phyloP scores from a whole-genome alignment of 202 grass and related monocot genomes.

The Sporobolus alterniflorus region DNA sequence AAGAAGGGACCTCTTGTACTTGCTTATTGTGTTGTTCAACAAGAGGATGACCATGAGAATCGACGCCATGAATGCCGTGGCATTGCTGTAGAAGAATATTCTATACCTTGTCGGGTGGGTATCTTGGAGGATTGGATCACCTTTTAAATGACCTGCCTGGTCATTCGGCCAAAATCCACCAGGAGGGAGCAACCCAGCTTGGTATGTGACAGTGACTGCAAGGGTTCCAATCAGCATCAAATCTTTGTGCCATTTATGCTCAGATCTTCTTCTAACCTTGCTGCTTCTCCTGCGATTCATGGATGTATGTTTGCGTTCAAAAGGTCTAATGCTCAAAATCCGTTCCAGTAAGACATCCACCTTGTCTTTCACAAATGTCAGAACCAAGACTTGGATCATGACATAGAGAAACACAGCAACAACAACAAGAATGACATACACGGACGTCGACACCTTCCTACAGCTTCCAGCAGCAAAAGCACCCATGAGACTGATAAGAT shows the following conservation, averaged over 20 bases:
- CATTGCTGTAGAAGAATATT: slow-evolving; percentile 66
- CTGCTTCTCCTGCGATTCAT: background rate
- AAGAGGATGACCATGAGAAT: slow-evolving; percentile 66
- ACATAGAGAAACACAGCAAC: slow-evolving; percentile 49
- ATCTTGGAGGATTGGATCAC: slow-evolving; percentile 56
- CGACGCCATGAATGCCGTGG: slow-evolving; percentile 59
- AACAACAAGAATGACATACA: slow-evolving; percentile 59
- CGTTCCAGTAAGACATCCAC: slow-evolving; percentile 6
- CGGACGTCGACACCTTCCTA: slow-evolving; percentile 37
- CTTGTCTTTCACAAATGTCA: slow-evolving; percentile 34
- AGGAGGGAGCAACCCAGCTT: slow-evolving; percentile 54
- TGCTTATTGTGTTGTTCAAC: slow-evolving; percentile 55
- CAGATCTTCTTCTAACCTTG: background rate
- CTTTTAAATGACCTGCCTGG: slow-evolving; percentile 33
- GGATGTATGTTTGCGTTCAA: background rate
- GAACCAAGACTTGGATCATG: slow-evolving; percentile 24
- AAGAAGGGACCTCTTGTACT: slow-evolving; percentile 44
- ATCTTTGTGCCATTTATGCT: slow-evolving; percentile 61
- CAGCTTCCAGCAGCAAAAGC: slow-evolving; percentile 69
- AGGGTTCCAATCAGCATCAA: slow-evolving; percentile 55
- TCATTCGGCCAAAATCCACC: slow-evolving; percentile 55
- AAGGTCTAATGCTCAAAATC: slow-evolving; percentile 41
- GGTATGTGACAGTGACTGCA: slow-evolving; percentile 53
- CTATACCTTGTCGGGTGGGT: slow-evolving; percentile 38
- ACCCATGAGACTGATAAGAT: slow-evolving; percentile 73